Conservation (phyloP, 2,329 filamentous ascomycete species). For the Colletotrichum nymphaeae region DNA sequence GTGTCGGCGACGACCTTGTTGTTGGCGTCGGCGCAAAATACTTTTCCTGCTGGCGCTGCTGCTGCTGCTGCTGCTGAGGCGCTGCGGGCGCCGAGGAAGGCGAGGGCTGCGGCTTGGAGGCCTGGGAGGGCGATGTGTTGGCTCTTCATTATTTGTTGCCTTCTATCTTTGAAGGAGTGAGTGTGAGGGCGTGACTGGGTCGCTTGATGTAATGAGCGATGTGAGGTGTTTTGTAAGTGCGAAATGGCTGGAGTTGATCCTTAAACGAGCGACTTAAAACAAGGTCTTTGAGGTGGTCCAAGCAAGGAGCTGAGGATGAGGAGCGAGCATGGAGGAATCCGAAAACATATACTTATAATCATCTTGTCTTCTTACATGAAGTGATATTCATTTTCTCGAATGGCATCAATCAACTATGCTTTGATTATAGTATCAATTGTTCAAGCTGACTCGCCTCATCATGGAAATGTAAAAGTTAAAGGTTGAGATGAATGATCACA, state of each 20-base stretch:
- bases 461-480: neutral
- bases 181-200: neutral
- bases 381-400: neutral
- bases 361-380: no score
- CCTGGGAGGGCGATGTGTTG: slow-evolving; percentile 1
- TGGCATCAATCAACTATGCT: neutral
- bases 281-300: no score
- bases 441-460: neutral
- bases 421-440: neutral
- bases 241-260: neutral
- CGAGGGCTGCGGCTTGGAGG: neutral
- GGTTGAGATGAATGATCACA: neutral
- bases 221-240: no score
- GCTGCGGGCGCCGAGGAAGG: slow-evolving; percentile 3
- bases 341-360: no score
- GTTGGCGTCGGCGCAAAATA: neutral
- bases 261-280: no score
- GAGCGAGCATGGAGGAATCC: no score
- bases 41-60: neutral
- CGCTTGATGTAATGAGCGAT: no score
- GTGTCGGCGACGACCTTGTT: slow-evolving; percentile 1
- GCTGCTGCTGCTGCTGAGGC: neutral
- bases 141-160: neutral
- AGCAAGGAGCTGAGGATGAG: no score
- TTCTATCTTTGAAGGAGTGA: neutral